Evolutionary conservation across 495 filamentous ascomycete species (phyloP).

Genomic region (Penicillium coprophilum): DNA sequence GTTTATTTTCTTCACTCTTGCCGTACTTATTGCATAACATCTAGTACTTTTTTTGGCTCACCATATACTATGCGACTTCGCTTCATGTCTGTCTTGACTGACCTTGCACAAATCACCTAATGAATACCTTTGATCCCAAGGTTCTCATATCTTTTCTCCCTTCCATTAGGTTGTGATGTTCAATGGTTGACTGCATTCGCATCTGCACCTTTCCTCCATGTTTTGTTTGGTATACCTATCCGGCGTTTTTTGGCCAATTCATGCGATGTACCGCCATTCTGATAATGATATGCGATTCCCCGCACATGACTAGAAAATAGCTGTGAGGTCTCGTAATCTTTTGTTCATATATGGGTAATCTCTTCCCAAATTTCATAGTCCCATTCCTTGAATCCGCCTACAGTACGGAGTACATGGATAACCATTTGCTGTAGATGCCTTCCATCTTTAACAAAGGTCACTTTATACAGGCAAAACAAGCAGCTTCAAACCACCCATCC

Average conservation of each 20-base stretch:
- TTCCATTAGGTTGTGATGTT: conserved; percentile 1
- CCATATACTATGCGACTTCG: conserved; percentile 2
- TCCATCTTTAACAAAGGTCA: too few relatives aligned
- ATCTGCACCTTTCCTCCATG: neutral
- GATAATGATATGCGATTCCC: conserved; percentile 4
- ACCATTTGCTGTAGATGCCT: too few relatives aligned
- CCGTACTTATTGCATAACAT: conserved; percentile 14
- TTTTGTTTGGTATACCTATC: conserved; percentile 1
- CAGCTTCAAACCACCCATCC: neutral
- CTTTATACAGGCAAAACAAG: neutral
- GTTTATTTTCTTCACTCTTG: conserved; percentile 13
- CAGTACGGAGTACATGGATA: too few relatives aligned
- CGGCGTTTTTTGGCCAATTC: conserved; percentile 4
- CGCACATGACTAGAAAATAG: conserved; percentile 21
- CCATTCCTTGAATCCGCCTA: too few relatives aligned
- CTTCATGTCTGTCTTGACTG: conserved; percentile 21
- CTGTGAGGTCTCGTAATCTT: neutral
- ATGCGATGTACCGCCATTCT: neutral
- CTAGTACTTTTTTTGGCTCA: conserved; percentile 20
- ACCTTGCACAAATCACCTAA: conserved; percentile 19
- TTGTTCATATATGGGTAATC: neutral
- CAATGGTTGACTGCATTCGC: conserved; percentile 8
- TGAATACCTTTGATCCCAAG: conserved; percentile 9
- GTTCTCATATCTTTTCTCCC: neutral
- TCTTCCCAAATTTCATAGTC: too few relatives aligned